Evolutionary conservation across 2,329 filamentous ascomycete genomes (phyloP).

Genomic region (Blastomyces percursus): DNA sequence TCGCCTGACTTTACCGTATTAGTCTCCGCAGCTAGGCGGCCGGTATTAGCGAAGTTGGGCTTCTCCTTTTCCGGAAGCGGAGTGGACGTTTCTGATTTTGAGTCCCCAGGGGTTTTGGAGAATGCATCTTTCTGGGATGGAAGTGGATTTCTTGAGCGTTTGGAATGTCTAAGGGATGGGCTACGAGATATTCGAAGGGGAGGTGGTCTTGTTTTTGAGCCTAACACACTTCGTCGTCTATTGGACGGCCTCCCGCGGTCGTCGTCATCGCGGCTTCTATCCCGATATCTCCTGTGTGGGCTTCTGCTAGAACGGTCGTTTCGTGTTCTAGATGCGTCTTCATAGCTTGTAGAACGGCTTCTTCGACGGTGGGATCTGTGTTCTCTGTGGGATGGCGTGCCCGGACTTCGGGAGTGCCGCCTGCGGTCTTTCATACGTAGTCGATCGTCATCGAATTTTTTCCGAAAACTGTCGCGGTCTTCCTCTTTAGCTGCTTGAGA

Average conservation of each 20-base stretch:
- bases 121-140: constrained; percentile 40
- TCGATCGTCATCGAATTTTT: constrained; percentile 6
- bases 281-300: constrained; percentile 20
- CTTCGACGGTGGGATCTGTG: constrained; percentile 8
- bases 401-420: constrained; percentile 10
- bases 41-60: constrained; percentile 73
- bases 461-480: constrained; percentile 11
- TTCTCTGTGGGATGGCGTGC: constrained; percentile 7
- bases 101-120: constrained; percentile 20
- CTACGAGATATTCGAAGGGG: constrained; percentile 15
- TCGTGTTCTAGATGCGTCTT: constrained; percentile 15
- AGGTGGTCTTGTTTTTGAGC: constrained; percentile 12
- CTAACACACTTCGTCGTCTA: constrained; percentile 17
- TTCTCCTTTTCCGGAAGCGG: constrained; percentile 52
- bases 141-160: constrained; percentile 32
- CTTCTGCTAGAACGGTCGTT: constrained; percentile 21
- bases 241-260: constrained; percentile 11
- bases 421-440: constrained; percentile 3
- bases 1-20: constrained; percentile 56
- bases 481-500: constrained; percentile 18
- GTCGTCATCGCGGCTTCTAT: constrained; percentile 16
- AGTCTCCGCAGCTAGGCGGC: constrained; percentile 74
- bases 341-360: constrained; percentile 8
- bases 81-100: constrained; percentile 18
- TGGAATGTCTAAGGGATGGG: constrained; percentile 17